phyloP scores from a whole-genome alignment of 2,329 filamentous ascomycete species.

The Phyllosticta ampelicida region DNA sequence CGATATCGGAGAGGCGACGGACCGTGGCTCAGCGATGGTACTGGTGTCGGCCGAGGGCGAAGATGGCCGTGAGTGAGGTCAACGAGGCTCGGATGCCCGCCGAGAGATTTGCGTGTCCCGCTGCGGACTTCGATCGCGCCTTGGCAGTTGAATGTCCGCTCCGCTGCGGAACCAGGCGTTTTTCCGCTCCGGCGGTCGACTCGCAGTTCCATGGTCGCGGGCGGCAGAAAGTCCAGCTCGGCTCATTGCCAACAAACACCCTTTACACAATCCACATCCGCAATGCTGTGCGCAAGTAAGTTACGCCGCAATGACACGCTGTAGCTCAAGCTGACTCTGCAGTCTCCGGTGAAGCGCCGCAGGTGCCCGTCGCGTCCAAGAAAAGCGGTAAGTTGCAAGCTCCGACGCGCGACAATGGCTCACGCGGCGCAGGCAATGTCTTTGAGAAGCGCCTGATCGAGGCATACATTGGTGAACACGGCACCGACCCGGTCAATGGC shows the following conservation, averaged over 20 bases:
- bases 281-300: conserved; percentile 32
- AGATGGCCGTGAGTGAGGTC: not conserved
- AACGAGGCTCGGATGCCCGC: not conserved
- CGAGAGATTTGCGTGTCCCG: not conserved
- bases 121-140: not conserved
- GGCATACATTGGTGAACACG: conserved; percentile 86
- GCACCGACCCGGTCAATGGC: conserved; percentile 81
- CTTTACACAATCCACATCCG: not conserved
- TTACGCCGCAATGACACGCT: not conserved
- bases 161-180: not conserved
- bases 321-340: conserved; percentile 15
- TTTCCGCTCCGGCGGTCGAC: not conserved
- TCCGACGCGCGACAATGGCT: conserved; percentile 16
- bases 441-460: conserved; percentile 95
- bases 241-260: conserved; percentile 1
- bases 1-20: not conserved
- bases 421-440: conserved; percentile 54
- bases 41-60: not conserved
- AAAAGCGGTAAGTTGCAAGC: conserved; percentile 63
- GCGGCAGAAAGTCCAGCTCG: conserved; percentile 1
- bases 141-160: too few species aligned
- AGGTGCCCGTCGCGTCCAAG: conserved; percentile 87
- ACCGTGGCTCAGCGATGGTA: not conserved
- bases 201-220: not conserved
- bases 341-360: conserved; percentile 96